A percentile compares a stretch with the other conserved stretches of the same genome.
Conservation (phyloP, 2,329 filamentous ascomycete species). For the Colletotrichum noveboracense region DNA sequence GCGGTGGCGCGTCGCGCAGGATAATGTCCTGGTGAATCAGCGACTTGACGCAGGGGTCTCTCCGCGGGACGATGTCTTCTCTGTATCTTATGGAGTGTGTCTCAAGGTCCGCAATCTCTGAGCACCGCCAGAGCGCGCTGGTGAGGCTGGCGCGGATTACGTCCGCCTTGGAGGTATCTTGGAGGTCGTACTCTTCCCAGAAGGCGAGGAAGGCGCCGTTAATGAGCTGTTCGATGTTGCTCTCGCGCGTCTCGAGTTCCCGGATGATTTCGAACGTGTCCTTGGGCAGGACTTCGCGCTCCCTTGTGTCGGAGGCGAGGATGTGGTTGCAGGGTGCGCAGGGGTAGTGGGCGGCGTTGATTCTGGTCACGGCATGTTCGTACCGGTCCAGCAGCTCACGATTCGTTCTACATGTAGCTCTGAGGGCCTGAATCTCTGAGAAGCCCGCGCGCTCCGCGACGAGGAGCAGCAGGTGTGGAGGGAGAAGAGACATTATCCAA, state of each 20-base stretch:
- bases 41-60: conserved; percentile 12
- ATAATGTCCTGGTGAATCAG: conserved; percentile 18
- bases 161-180: neutral
- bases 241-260: conserved; percentile 18
- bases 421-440: conserved; percentile 9
- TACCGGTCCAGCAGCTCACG: conserved; percentile 16
- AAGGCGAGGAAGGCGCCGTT: conserved; percentile 8
- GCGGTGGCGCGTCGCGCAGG: conserved; percentile 2
- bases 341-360: conserved; percentile 1
- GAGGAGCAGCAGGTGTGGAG: conserved; percentile 12
- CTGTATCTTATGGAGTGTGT: conserved; percentile 16
- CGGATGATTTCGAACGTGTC: conserved; percentile 10
- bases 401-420: conserved; percentile 9
- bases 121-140: conserved; percentile 18
- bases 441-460: conserved; percentile 9
- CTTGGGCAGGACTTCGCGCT: conserved; percentile 6
- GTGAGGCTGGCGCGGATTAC: neutral
- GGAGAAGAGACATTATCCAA: conserved; percentile 17
- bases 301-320: conserved; percentile 17
- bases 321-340: conserved; percentile 8
- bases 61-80: neutral
- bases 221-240: conserved; percentile 14
- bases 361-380: conserved; percentile 15
- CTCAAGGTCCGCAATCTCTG: conserved; percentile 17
- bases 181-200: conserved; percentile 13